Conservation (phyloP, 768 basidiomycete species). For the Lentinula lateritia region DNA sequence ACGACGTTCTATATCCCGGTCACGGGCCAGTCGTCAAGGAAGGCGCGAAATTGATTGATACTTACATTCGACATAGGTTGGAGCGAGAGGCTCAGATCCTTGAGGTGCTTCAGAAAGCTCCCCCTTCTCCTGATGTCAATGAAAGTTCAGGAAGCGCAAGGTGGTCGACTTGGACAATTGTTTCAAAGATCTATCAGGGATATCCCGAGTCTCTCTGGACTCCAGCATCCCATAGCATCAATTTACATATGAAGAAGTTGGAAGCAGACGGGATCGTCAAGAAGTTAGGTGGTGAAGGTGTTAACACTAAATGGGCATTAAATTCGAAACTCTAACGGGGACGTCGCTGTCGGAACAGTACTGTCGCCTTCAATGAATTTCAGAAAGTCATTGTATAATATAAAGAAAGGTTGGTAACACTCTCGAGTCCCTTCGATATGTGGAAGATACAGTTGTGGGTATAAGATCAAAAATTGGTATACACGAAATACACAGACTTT, state of each 20-base stretch:
- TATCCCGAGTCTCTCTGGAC: conserved; percentile 71
- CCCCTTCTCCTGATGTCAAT: conserved; percentile 14
- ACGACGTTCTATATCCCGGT: conserved; percentile 70
- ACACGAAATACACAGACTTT: no score
- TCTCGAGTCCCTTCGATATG: no score
- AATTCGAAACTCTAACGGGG: conserved; percentile 1
- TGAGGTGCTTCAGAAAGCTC: conserved; percentile 32
- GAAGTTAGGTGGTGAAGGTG: conserved; percentile 44
- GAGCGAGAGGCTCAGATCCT: conserved; percentile 80
- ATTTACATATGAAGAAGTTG: conserved; percentile 72
- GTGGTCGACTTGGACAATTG: conserved; percentile 66
- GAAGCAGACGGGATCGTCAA: conserved; percentile 56
- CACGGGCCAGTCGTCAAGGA: conserved; percentile 78
- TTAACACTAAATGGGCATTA: conserved; percentile 41
- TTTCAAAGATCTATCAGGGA: conserved; percentile 59
- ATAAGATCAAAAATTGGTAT: not conserved
- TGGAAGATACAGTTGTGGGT: no score
- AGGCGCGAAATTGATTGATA: conserved; percentile 53
- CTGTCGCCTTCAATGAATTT: not conserved
- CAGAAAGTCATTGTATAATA: not conserved
- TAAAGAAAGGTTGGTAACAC: no score
- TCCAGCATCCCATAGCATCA: conserved; percentile 63
- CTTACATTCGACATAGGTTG: conserved; percentile 77
- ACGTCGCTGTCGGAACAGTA: no score
- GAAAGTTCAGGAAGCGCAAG: not conserved